Percentiles rank a stretch among this genome's conserved stretches.
Evolutionary conservation across 352 stramenopile species (phyloP).

Genomic region (Halophytophthora polymorphica): DNA sequence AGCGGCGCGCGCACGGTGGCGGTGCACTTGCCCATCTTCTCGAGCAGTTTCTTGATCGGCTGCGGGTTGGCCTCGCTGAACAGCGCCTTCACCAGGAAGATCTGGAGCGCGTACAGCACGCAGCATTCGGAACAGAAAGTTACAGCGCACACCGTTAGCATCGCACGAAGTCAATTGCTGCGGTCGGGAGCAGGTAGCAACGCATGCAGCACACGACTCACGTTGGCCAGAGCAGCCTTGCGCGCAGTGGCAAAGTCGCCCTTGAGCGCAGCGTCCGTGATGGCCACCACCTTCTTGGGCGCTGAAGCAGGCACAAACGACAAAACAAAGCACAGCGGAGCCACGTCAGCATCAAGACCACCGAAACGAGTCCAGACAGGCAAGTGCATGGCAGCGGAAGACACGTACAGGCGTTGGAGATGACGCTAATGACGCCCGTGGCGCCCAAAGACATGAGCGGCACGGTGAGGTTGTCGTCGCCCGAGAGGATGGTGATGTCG

Average conservation of each 20-base stretch:
- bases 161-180: neutral
- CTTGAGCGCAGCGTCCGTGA: conserved; percentile 74
- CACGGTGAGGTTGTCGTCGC: conserved; percentile 89
- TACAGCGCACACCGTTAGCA: conserved; percentile 4
- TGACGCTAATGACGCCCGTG: conserved; percentile 89
- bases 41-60: conserved; percentile 89
- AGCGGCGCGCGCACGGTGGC: conserved; percentile 72
- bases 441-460: conserved; percentile 88
- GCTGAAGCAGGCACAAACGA: conserved; percentile 29
- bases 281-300: conserved; percentile 79
- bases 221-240: conserved; percentile 84
- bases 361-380: neutral
- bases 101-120: conserved; percentile 24
- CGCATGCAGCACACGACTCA: conserved; percentile 22
- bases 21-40: conserved; percentile 85
- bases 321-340: conserved; percentile 1
- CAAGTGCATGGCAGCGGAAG: neutral
- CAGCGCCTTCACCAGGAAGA: conserved; percentile 89
- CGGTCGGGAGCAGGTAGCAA: neutral
- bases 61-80: conserved; percentile 91
- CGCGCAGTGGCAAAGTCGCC: conserved; percentile 78
- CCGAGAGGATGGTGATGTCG: conserved; percentile 90
- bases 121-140: conserved; percentile 2
- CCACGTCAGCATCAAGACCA: neutral
- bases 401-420: conserved; percentile 83